These are phyloP conservation scores for Backusella tarrabulga DNA, from an alignment of 192 early-diverging fungal species.

Conservation along the genomic window DNA sequence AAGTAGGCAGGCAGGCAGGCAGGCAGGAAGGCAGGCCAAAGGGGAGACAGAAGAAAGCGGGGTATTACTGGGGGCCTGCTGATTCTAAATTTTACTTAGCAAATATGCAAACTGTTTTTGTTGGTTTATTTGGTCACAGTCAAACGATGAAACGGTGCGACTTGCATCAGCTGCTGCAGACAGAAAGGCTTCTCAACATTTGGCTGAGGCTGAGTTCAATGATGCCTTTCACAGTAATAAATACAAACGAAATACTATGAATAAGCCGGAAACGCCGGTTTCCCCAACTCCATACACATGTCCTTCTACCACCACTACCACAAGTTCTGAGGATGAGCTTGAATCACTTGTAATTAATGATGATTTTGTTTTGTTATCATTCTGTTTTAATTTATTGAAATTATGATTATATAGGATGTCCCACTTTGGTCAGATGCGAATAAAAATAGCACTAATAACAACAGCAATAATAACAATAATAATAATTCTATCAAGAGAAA, in stretches of 20 bases:
- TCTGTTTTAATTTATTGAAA: not conserved
- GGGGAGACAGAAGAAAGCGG: not conserved
- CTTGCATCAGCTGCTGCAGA: slow-evolving; percentile 8
- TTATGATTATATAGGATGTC: slow-evolving; percentile 20
- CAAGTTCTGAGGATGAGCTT: slow-evolving; percentile 22
- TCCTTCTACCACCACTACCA: not conserved
- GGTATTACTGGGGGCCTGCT: not conserved
- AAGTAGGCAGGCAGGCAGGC: not conserved
- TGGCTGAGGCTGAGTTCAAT: slow-evolving; percentile 8
- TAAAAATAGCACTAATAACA: slow-evolving; percentile 14
- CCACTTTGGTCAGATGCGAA: slow-evolving; percentile 33
- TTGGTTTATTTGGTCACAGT: slow-evolving; percentile 24
- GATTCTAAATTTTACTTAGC: slow-evolving; percentile 16
- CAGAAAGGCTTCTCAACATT: slow-evolving; percentile 2
- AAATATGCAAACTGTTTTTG: slow-evolving; percentile 11
- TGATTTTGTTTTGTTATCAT: not conserved
- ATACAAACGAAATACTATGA: not conserved
- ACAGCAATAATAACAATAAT: not conserved
- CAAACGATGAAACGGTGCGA: slow-evolving; percentile 24
- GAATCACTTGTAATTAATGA: slow-evolving; percentile 23
- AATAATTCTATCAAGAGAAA: slow-evolving; percentile 16
- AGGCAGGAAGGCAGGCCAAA: not conserved
- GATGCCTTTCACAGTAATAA: not conserved
- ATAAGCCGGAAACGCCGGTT: not conserved
- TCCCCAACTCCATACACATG: not conserved